Evolutionary conservation across 129 eudicot species (phyloP), one percentile per base, ranked within the genome.

Genomic region (Centella asiatica): DNA sequence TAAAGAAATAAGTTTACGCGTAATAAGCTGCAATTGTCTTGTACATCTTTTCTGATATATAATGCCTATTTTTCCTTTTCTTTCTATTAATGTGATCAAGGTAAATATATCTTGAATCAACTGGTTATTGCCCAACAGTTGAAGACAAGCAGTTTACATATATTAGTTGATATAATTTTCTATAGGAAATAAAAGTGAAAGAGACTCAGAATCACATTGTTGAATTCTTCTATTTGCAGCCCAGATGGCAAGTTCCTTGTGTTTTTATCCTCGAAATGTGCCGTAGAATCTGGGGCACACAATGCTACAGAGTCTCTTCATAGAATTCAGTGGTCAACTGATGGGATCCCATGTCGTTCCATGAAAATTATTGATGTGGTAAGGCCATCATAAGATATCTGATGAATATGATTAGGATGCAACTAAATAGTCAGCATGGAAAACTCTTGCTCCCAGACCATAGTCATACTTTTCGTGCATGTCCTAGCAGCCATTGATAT

Each of bases 261-360:
- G 19, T 92, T 92, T 74, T 69, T 88, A 34, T 92, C 99, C 65
- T 84, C 99, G 32, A 84, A 84, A 77, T 74, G 77, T 57, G 68
- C 86, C 67, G 83, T 84, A 44, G 95, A 92, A 45, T 75, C 99
- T 14, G 90, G 99, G 57, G 96, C 90, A 50, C 99, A 92, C 74
- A 80, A 74, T 6, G 95, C 96, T 44, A 87, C 96, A 63, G 74
- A 87, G 46, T 92, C 99, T 59, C 95, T 92, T 74, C 99, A 92
- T 59, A 87, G 74, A 76, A 80, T 84, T 39, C 85, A 82, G 44
- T 92, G 99, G 99, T 76, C 86, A 36, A 60, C 46, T 49, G 79
- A 75, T 31, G 85, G 84, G 48, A 87, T 72, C 73, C 81, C 71
- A 20, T 45, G 31, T 15, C 72, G 72, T 46, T 55, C 60, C 69